Evolutionary conservation across 2,329 filamentous ascomycete genomes (phyloP).

Genomic region (Penicillium nordicum): DNA sequence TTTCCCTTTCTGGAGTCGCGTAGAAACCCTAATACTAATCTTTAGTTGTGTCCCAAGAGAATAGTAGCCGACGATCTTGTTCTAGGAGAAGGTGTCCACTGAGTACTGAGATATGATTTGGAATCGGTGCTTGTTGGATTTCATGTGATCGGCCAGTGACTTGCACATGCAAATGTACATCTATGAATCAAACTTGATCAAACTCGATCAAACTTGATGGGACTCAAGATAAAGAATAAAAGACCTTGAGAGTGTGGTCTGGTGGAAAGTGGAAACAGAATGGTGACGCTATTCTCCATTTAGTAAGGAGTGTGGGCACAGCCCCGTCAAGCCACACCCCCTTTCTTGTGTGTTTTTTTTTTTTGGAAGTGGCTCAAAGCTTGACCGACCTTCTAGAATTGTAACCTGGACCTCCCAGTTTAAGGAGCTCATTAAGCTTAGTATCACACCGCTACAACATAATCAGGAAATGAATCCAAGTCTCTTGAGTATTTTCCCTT

Average conservation of each 20-base stretch:
- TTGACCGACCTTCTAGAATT: neutral
- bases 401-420: neutral
- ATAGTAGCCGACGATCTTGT: neutral
- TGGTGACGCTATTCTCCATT: neutral
- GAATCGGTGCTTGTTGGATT: neutral
- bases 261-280: neutral
- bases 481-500: neutral
- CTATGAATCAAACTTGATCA: neutral
- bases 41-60: neutral
- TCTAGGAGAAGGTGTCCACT: neutral
- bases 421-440: neutral
- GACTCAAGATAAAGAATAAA: neutral
- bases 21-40: neutral
- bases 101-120: neutral
- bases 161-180: neutral
- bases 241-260: neutral
- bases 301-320: neutral
- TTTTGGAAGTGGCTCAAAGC: neutral
- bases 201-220: neutral
- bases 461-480: neutral
- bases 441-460: neutral
- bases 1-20: neutral
- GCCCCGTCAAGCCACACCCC: slow-evolving; percentile 6
- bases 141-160: neutral
- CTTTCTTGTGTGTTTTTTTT: neutral